These are phyloP conservation scores for Colletotrichum tamarilloi DNA, from an alignment of 2,329 filamentous ascomycete species.

Conservation along the genomic window DNA sequence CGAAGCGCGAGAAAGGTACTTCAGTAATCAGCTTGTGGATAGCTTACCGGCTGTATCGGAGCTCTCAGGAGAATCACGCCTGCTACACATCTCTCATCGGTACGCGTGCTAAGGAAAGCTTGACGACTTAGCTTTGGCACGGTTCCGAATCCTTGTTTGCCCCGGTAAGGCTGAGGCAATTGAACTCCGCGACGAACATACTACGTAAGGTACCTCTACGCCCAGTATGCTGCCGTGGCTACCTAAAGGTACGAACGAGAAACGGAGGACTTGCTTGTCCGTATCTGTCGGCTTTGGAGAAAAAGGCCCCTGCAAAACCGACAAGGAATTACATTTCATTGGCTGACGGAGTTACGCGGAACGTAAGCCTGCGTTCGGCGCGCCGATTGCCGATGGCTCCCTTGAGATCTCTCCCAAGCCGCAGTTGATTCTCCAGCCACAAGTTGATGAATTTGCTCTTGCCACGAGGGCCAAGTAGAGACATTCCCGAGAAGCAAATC, in stretches of 20 bases:
- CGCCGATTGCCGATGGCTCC: slow-evolving; percentile 10
- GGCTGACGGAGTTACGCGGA: neutral
- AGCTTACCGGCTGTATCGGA: neutral
- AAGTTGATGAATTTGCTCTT: neutral
- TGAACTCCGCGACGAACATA: neutral
- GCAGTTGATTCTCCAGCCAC: neutral
- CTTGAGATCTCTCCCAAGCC: neutral
- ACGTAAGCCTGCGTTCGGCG: neutral
- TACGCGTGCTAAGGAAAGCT: neutral
- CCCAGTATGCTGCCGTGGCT: too few relatives aligned
- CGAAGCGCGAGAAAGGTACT: neutral
- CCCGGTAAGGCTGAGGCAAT: neutral
- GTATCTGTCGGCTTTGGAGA: slow-evolving; percentile 15
- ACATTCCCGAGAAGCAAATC: neutral
- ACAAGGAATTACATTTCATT: slow-evolving; percentile 9
- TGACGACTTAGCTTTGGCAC: too few relatives aligned
- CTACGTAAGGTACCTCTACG: too few relatives aligned
- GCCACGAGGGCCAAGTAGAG: neutral
- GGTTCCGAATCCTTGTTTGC: too few relatives aligned
- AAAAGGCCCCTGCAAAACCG: slow-evolving; percentile 1
- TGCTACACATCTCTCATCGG: neutral
- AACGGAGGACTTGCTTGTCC: neutral
- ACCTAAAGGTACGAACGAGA: neutral
- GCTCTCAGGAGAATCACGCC: too few relatives aligned
- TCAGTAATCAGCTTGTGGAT: neutral